Evolutionary conservation across 2,329 filamentous ascomycete genomes (phyloP).

Genomic region (Periglandula ipomoeae): DNA sequence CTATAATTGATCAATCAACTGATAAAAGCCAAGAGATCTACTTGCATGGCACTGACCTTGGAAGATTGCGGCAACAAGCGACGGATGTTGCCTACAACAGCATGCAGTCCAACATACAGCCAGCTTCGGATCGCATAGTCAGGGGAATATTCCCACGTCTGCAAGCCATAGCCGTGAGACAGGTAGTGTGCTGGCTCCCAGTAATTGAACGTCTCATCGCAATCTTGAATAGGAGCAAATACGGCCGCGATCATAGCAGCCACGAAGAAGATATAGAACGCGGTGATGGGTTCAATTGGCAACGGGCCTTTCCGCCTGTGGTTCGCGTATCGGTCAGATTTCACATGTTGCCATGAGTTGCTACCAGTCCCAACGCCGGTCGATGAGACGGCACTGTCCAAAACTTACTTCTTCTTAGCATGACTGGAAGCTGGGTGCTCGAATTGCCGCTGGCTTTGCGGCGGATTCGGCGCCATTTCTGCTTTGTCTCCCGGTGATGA

Average conservation of each 20-base stretch:
- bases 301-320: conserved; percentile 45
- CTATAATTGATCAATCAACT: conserved; percentile 20
- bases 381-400: background rate
- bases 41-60: conserved; percentile 37
- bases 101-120: conserved; percentile 79
- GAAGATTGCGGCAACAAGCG: conserved; percentile 52
- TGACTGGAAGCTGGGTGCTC: conserved; percentile 40
- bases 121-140: conserved; percentile 92
- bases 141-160: conserved; percentile 98
- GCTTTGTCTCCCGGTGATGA: conserved; percentile 11
- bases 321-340: conserved; percentile 2
- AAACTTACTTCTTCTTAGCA: conserved; percentile 40
- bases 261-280: conserved; percentile 71
- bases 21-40: background rate
- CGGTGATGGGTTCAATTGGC: conserved; percentile 60
- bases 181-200: conserved; percentile 97
- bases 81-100: conserved; percentile 57
- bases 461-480: conserved; percentile 30
- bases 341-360: background rate
- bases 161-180: conserved; percentile 81
- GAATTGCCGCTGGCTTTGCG: conserved; percentile 25
- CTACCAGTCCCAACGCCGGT: background rate
- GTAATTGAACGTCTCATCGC: conserved; percentile 98
- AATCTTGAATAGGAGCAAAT: conserved; percentile 90
- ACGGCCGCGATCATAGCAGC: conserved; percentile 68